These are phyloP conservation scores for Helotiales sp. DNA, from an alignment of 2,329 filamentous ascomycete genomes.

Conservation along the genomic window DNA sequence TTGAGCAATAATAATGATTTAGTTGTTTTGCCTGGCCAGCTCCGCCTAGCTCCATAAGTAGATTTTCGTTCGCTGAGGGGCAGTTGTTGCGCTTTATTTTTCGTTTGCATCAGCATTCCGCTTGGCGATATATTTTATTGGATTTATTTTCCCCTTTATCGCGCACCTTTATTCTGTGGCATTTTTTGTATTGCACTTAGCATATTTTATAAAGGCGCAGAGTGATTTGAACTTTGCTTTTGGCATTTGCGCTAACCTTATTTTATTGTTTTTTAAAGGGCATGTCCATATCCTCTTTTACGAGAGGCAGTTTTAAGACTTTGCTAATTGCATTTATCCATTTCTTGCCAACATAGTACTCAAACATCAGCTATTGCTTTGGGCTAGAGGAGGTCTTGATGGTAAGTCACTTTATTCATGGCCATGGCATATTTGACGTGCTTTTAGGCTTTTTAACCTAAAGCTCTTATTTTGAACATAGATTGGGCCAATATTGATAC, in stretches of 20 bases:
- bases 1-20: no score
- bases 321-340: no score
- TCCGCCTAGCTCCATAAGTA: slow-evolving; percentile 5
- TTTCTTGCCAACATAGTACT: no score
- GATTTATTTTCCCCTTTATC: background rate
- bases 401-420: background rate
- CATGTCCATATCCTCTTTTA: background rate
- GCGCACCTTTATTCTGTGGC: background rate
- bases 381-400: background rate
- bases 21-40: slow-evolving; percentile 10
- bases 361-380: background rate
- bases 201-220: background rate
- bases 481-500: background rate
- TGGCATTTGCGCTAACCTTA: background rate
- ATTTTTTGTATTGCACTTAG: background rate
- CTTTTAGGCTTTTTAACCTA: background rate
- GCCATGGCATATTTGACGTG: background rate
- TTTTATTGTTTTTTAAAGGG: no score
- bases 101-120: background rate
- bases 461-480: background rate
- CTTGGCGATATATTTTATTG: background rate
- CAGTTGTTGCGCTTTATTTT: background rate
- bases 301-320: no score
- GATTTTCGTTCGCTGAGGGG: background rate
- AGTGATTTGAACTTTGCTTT: background rate